phyloP scores from a whole-genome alignment of 305 asterid genomes.

The Andrographis paniculata region DNA sequence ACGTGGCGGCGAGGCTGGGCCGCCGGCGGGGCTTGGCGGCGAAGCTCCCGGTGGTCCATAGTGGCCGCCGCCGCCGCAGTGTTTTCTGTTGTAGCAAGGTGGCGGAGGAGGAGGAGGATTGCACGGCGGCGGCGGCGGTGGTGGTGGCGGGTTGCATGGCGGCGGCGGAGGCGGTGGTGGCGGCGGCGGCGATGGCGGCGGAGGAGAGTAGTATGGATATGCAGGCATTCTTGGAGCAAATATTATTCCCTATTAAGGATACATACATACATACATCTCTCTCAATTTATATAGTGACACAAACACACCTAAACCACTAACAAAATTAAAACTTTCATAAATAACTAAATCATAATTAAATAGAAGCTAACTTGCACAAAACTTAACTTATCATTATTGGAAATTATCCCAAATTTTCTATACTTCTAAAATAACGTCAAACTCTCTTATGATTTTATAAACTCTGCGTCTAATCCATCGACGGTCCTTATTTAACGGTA shows the following conservation, averaged over 20 bases:
- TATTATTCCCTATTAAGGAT: too few relatives aligned
- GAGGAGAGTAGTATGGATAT: slow-evolving; percentile 34
- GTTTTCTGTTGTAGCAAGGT: slow-evolving; percentile 24
- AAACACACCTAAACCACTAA: slow-evolving; percentile 16
- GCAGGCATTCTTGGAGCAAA: slow-evolving; percentile 30
- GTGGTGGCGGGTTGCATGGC: slow-evolving; percentile 16
- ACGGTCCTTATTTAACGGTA: too few relatives aligned
- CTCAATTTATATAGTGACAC: too few relatives aligned
- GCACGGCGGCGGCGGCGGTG: slow-evolving; percentile 19
- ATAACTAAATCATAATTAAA: too few relatives aligned
- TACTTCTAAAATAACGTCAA: too few relatives aligned
- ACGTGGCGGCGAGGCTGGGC: slow-evolving; percentile 17
- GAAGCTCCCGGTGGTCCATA: slow-evolving; percentile 26
- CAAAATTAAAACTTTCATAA: too few relatives aligned
- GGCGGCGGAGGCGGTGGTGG: slow-evolving; percentile 27
- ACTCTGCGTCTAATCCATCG: too few relatives aligned
- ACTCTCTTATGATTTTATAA: too few relatives aligned
- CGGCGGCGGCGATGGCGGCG: slow-evolving; percentile 25
- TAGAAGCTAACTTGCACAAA: too few relatives aligned
- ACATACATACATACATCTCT: slow-evolving; percentile 19
- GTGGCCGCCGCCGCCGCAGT: slow-evolving; percentile 25
- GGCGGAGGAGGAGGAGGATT: slow-evolving; percentile 19
- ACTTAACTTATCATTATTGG: too few relatives aligned
- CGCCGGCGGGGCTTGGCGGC: slow-evolving; percentile 14
- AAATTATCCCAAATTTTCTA: too few relatives aligned